A percentile compares a stretch with the other conserved stretches of the same genome.
These are phyloP conservation scores for Quercus rubra DNA, from an alignment of 306 rosid species.

Conservation along the genomic window DNA sequence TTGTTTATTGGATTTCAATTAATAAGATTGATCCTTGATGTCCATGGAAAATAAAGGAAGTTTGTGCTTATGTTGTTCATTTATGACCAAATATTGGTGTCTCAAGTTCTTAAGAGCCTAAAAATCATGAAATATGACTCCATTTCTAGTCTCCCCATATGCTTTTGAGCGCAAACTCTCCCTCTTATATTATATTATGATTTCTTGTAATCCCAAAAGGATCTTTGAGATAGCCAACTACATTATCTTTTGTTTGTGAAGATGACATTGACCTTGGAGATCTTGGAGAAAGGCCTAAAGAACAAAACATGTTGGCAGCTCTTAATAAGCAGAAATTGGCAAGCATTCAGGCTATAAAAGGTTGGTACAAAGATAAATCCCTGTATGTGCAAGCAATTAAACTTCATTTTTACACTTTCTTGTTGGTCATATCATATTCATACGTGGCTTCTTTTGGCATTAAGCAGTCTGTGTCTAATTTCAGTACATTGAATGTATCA, in stretches of 20 bases:
- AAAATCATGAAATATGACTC: not conserved
- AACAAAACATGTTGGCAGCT: conserved; percentile 58
- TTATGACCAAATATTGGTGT: not conserved
- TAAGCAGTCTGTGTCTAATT: not conserved
- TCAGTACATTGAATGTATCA: not conserved
- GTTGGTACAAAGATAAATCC: conserved; percentile 30
- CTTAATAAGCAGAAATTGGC: conserved; percentile 70
- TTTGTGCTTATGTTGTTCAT: not conserved
- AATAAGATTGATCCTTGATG: not conserved
- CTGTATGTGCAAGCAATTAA: not conserved
- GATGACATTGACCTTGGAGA: conserved; percentile 76
- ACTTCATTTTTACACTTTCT: not conserved
- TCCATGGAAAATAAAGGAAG: not conserved
- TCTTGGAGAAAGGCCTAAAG: conserved; percentile 58
- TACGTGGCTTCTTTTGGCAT: not conserved
- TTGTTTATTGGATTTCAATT: not conserved
- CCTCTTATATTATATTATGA: not conserved
- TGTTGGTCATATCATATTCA: not conserved
- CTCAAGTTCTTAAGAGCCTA: not conserved
- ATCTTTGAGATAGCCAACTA: conserved; percentile 2
- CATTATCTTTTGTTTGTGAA: conserved; percentile 18
- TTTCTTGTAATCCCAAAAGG: not conserved
- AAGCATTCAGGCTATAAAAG: conserved; percentile 73
- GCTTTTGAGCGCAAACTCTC: not conserved
- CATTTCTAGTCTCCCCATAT: not conserved